These are phyloP conservation scores for Abortiporus biennis DNA, from an alignment of 1,284 basidiomycete species.

Conservation along the genomic window DNA sequence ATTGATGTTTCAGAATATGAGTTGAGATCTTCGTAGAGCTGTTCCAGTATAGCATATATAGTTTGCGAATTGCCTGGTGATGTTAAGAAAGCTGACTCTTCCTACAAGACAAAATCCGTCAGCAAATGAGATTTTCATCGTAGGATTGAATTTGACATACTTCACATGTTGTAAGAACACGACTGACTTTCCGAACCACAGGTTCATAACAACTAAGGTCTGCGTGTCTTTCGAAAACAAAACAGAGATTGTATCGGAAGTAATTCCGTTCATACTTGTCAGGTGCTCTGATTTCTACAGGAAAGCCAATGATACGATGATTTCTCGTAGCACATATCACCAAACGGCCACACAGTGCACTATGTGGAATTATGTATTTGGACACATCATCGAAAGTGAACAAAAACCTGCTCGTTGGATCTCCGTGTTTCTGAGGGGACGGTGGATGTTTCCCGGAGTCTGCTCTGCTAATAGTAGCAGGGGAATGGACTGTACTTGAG, in stretches of 20 bases:
- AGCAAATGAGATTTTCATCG: constrained; percentile 1
- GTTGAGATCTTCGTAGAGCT: constrained; percentile 95
- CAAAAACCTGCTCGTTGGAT: constrained; percentile 47
- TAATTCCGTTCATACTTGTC: constrained; percentile 77
- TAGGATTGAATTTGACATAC: constrained; percentile 37
- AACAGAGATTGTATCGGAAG: constrained; percentile 94
- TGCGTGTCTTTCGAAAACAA: constrained; percentile 88
- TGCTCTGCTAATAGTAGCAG: constrained; percentile 31
- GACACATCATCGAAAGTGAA: constrained; percentile 91
- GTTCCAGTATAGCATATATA: constrained; percentile 87
- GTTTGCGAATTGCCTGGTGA: constrained; percentile 62
- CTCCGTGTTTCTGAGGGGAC: constrained; percentile 45
- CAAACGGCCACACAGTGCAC: constrained; percentile 82
- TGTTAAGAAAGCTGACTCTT: constrained; percentile 88
- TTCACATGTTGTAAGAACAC: constrained; percentile 85
- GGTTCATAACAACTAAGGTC: constrained; percentile 95
- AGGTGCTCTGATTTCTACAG: constrained; percentile 68
- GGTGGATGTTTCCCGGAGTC: constrained; percentile 36
- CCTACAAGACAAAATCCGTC: constrained; percentile 45
- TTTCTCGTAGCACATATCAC: constrained; percentile 72
- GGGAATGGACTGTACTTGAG: constrained; percentile 30
- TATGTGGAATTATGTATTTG: constrained; percentile 91
- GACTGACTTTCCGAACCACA: constrained; percentile 89
- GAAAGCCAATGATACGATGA: constrained; percentile 86
- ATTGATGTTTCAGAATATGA: constrained; percentile 96